A percentile compares a stretch with the other conserved stretches of the same genome.
These are phyloP conservation scores for Populus pruinosa DNA, from an alignment of 345 rosid genomes.

Conservation along the genomic window DNA sequence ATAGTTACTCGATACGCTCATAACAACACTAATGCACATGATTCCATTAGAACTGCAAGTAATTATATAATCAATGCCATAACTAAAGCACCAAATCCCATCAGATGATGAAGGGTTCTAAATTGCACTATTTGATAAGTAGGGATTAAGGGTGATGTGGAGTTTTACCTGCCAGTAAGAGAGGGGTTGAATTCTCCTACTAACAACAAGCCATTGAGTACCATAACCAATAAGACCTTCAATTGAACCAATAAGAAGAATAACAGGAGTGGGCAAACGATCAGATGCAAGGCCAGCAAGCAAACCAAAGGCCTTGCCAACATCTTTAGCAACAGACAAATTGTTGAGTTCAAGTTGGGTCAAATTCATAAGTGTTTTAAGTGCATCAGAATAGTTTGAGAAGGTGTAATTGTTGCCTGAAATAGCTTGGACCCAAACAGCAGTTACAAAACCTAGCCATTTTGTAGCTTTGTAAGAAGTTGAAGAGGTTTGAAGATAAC, in stretches of 20 bases:
- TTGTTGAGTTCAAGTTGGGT: constrained; percentile 80
- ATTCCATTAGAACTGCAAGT: no score
- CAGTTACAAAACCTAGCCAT: constrained; percentile 94
- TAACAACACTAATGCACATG: background rate
- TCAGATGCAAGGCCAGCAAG: constrained; percentile 92
- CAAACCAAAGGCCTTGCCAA: constrained; percentile 91
- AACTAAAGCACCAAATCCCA: background rate
- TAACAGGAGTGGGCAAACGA: constrained; percentile 54
- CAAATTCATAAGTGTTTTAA: constrained; percentile 78
- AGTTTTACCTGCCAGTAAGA: constrained; percentile 80
- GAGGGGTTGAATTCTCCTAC: constrained; percentile 55
- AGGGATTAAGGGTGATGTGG: background rate
- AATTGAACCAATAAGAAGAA: constrained; percentile 74
- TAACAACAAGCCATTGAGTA: constrained; percentile 90
- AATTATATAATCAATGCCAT: background rate
- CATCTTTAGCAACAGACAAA: constrained; percentile 82
- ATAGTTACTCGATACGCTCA: background rate
- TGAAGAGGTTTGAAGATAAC: constrained; percentile 8
- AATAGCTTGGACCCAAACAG: constrained; percentile 89
- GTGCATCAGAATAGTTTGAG: constrained; percentile 83
- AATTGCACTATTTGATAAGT: background rate
- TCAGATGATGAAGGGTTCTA: no score
- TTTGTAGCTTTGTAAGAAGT: constrained; percentile 37
- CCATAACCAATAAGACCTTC: constrained; percentile 94
- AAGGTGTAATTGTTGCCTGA: constrained; percentile 96